Conservation (phyloP, 2,329 filamentous ascomycete species). For the Penicillium capsulatum region DNA sequence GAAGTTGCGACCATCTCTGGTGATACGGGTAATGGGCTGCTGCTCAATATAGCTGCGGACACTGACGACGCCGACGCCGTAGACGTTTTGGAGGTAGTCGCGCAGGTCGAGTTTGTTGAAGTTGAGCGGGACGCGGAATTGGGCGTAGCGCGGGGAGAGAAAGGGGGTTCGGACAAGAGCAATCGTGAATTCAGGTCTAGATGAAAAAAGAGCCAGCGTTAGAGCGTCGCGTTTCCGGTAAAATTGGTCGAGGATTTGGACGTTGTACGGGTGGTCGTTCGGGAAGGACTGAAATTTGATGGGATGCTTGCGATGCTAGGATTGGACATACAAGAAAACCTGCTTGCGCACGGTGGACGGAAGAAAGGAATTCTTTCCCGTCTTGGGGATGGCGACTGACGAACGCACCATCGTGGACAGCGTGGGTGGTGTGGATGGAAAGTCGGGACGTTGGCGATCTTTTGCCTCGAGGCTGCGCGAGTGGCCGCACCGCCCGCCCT, state of each 20-base stretch:
- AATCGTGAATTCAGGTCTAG: conserved; percentile 75
- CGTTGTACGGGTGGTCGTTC: background rate
- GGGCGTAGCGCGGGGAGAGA: conserved; percentile 74
- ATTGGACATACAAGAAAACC: conserved; percentile 55
- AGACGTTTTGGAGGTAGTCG: conserved; percentile 87
- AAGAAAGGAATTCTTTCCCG: conserved; percentile 22
- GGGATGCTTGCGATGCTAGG: background rate
- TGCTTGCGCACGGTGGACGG: conserved; percentile 37
- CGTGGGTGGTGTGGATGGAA: conserved; percentile 8
- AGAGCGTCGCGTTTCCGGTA: background rate
- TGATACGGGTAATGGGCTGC: conserved; percentile 54
- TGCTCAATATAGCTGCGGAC: conserved; percentile 79
- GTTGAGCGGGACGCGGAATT: conserved; percentile 82
- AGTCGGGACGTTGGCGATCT: conserved; percentile 24
- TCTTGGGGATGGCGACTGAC: conserved; percentile 27
- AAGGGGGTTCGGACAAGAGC: conserved; percentile 70
- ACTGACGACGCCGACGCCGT: conserved; percentile 66
- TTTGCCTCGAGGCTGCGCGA: conserved; percentile 30
- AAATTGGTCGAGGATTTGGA: background rate
- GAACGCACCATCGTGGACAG: conserved; percentile 30
- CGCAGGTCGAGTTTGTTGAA: conserved; percentile 96
- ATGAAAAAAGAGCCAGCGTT: background rate
- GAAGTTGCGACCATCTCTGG: conserved; percentile 35
- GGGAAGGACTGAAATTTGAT: conserved; percentile 14
- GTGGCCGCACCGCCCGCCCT: conserved; percentile 36